Evolutionary conservation across 352 stramenopile species (phyloP), one percentile per base, ranked within the genome.

Genomic region (Phytophthora melonis): DNA sequence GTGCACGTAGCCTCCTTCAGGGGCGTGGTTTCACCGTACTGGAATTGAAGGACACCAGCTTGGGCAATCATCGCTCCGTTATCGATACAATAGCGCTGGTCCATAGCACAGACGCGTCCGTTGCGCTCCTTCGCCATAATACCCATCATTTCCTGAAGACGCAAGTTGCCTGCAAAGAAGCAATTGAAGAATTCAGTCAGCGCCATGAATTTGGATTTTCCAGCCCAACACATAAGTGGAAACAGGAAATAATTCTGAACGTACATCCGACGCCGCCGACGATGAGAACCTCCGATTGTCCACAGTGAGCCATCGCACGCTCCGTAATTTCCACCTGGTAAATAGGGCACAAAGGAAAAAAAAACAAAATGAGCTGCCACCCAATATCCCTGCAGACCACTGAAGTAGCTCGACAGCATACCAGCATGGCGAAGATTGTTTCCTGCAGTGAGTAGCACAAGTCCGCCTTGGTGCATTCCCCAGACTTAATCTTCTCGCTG

Each of bases 1-100:
- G 92, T 99, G 76, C 95, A 99, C 16, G 88, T 94, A 50, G 91
- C 97, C 4, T 99, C 98, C 21, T 94, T 71, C 27, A 99, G 63
- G 3, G 89, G 74, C 6, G 97, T 99, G 5, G 80, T 85, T 14
- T 91, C 83, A 43, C 97, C 97, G 79, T 98, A 97, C 79, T 99
- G 96, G 68, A 98, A 98, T 60, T 98, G 90, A 53, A 99, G 93
- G 16, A 99, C 98, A 21, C 98, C 98, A 18, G 98, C 98, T 83
- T 99, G 98, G 25, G 98, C 98, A 79, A 99, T 99, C 98, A 99
- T 99, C 7, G 97, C 98, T 8, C 98, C 98, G 79, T 99, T 99
- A 84, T 99, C 98, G 72, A 99, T 99, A 74, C 98, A 99, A 88
- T 99, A 99, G 65, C 95, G 92, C 55, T 99, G 93, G 83, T 99